These are phyloP conservation scores for Litsea cubeba DNA, from an alignment of 164 flowering plant species.

Conservation along the genomic window DNA sequence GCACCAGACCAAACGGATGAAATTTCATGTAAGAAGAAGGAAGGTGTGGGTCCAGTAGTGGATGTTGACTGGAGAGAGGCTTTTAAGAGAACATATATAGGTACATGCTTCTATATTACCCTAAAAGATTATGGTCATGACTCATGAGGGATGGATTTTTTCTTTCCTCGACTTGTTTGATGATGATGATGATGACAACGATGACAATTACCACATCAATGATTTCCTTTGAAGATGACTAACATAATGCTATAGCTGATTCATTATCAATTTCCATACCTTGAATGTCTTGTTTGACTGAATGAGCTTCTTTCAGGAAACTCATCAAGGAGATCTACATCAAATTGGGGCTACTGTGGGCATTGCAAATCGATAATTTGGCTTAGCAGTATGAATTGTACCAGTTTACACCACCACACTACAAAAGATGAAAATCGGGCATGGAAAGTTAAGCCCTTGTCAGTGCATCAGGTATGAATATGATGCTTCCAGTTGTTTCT, in stretches of 20 bases:
- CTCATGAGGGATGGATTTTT: neutral
- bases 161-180: neutral
- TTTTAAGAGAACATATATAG: conserved; percentile 45
- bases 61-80: conserved; percentile 48
- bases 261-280: neutral
- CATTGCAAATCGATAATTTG: conserved; percentile 60
- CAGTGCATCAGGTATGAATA: conserved; percentile 46
- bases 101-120: conserved; percentile 25
- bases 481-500: neutral
- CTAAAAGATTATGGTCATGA: neutral
- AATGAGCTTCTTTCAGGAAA: conserved; percentile 30
- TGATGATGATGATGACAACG: neutral
- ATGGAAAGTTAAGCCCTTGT: conserved; percentile 34
- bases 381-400: conserved; percentile 48
- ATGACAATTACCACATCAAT: neutral
- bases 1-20: neutral
- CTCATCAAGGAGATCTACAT: conserved; percentile 27
- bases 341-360: conserved; percentile 59
- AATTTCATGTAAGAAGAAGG: conserved; percentile 6
- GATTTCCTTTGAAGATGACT: neutral
- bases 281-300: neutral
- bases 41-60: neutral
- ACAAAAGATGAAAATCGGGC: conserved; percentile 20
- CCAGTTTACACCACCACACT: conserved; percentile 19
- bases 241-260: neutral